Evolutionary conservation across 306 rosid genomes (phyloP).

Genomic region (Vigna reflexopilosa): DNA sequence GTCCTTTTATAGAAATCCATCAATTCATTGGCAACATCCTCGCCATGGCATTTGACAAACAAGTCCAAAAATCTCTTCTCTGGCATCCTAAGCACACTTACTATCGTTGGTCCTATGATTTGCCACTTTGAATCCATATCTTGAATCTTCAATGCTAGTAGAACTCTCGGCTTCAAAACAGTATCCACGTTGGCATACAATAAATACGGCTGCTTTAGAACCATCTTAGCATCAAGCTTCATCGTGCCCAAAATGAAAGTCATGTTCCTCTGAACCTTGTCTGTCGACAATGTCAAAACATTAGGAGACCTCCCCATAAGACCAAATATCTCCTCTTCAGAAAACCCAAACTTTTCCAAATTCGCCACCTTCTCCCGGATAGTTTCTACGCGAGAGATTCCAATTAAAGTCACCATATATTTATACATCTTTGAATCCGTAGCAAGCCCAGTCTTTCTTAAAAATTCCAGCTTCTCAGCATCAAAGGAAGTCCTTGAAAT

Average conservation of each 20-base stretch:
- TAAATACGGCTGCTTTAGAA: conserved; percentile 60
- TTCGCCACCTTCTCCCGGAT: conserved; percentile 67
- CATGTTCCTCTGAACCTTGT: conserved; percentile 92
- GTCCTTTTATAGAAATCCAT: conserved; percentile 62
- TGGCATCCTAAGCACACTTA: conserved; percentile 67
- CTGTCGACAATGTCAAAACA: conserved; percentile 66
- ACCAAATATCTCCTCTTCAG: conserved; percentile 68
- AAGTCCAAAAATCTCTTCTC: conserved; percentile 65
- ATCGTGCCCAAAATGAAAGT: conserved; percentile 71
- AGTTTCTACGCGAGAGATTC: conserved; percentile 72
- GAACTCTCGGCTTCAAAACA: conserved; percentile 70
- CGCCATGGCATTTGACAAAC: conserved; percentile 55
- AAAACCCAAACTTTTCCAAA: conserved; percentile 63
- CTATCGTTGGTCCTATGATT: conserved; percentile 36
- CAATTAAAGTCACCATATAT: conserved; percentile 72
- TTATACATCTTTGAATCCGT: conserved; percentile 67
- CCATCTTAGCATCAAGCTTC: conserved; percentile 69
- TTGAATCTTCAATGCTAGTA: conserved; percentile 58
- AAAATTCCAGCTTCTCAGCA: conserved; percentile 71
- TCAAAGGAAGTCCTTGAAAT: conserved; percentile 68
- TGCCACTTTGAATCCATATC: conserved; percentile 59
- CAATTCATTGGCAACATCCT: conserved; percentile 67
- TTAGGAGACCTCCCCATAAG: conserved; percentile 62
- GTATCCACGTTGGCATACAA: conserved; percentile 67
- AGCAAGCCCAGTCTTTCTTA: conserved; percentile 59